A percentile compares a stretch with the other conserved stretches of the same genome.
phyloP scores from a whole-genome alignment of 1,284 basidiomycete genomes.

The Afroboletus lepidellus region DNA sequence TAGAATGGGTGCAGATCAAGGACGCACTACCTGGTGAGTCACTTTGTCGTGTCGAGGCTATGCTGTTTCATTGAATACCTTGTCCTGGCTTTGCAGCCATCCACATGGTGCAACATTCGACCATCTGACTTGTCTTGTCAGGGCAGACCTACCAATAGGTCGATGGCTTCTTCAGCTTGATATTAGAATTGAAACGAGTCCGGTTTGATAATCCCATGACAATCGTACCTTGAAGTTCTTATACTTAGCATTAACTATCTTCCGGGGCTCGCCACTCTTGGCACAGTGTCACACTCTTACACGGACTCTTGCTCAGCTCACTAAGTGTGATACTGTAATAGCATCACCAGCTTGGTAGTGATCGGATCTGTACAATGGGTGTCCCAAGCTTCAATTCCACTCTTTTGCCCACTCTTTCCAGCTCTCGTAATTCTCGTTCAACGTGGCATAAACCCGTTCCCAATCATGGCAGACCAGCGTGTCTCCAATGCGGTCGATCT shows the following conservation, averaged over 20 bases:
- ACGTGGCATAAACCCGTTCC: constrained; percentile 17
- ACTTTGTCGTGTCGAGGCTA: background rate
- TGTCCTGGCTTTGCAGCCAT: constrained; percentile 9
- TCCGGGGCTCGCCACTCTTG: too few species aligned
- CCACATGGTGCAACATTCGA: constrained; percentile 16
- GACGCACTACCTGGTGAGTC: constrained; percentile 11
- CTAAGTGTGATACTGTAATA: background rate
- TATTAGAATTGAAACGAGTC: background rate
- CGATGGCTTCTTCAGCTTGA: background rate
- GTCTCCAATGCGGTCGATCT: constrained; percentile 22
- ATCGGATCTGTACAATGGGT: background rate
- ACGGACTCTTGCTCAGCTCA: background rate
- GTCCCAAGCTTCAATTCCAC: constrained; percentile 12
- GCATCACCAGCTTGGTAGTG: background rate
- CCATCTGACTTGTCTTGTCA: background rate
- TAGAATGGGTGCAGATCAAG: constrained; percentile 20
- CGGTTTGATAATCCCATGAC: background rate
- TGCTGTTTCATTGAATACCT: constrained; percentile 8
- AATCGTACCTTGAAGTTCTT: background rate
- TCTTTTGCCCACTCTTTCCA: constrained; percentile 11
- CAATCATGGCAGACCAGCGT: constrained; percentile 35
- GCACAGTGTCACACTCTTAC: too few species aligned
- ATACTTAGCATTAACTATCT: too few species aligned
- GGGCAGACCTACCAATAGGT: background rate
- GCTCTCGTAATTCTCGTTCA: constrained; percentile 14